Evolutionary conservation across 495 filamentous ascomycete species (phyloP).

Genomic region (Xylaria bambusicola): DNA sequence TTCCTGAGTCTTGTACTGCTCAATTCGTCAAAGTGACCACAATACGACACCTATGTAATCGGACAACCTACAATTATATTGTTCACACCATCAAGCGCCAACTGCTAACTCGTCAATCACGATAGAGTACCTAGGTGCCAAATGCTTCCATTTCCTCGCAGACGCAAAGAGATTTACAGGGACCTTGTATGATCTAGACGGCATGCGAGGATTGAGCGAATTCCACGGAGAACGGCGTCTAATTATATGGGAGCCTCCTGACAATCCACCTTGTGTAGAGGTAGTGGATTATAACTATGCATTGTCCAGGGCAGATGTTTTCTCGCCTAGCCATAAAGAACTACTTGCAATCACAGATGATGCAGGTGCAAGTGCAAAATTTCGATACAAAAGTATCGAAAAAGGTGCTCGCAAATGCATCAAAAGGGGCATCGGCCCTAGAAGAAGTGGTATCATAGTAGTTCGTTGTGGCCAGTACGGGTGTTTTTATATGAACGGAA

Average conservation of each 20-base stretch:
- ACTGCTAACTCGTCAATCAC: neutral
- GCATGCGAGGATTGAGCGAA: neutral
- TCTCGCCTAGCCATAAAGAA: neutral
- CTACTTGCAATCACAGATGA: neutral
- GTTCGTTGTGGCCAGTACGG: constrained; percentile 1
- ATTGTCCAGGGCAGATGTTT: neutral
- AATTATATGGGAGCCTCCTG: neutral
- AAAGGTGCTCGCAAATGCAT: too few relatives aligned
- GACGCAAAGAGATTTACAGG: neutral
- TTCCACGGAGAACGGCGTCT: neutral
- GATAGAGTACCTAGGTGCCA: neutral
- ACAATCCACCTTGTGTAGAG: too few relatives aligned
- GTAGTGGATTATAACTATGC: too few relatives aligned
- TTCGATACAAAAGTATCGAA: neutral
- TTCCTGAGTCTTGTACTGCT: neutral
- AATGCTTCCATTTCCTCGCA: neutral
- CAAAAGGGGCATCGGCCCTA: neutral
- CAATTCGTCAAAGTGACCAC: neutral
- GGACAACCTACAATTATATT: too few relatives aligned
- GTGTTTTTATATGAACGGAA: neutral
- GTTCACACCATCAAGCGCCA: too few relatives aligned
- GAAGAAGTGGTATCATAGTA: neutral
- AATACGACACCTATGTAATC: too few relatives aligned
- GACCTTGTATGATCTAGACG: neutral
- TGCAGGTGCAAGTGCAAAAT: too few relatives aligned